Conservation (phyloP, 2,329 filamentous ascomycete species). For the Claviceps pusilla region DNA sequence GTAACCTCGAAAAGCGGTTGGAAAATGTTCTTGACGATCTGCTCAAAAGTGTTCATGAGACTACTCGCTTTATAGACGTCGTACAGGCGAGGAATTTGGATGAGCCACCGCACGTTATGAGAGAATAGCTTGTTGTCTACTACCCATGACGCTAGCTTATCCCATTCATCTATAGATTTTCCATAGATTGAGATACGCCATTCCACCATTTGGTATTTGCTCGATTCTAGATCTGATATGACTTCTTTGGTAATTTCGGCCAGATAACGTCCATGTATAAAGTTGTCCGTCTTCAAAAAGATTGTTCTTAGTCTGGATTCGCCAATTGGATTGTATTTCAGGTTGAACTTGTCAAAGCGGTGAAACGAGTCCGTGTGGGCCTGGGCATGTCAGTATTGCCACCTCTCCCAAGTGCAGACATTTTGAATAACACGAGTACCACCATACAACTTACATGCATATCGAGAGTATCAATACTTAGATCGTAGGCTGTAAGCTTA, state of each 20-base stretch:
- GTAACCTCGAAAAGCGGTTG: conserved; percentile 91
- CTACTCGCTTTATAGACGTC: conserved; percentile 87
- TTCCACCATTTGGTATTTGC: conserved; percentile 99
- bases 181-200: conserved; percentile 98
- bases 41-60: conserved; percentile 77
- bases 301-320: conserved; percentile 95
- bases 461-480: conserved; percentile 95
- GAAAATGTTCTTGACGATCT: conserved; percentile 83
- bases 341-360: conserved; percentile 97
- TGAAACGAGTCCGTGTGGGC: conserved; percentile 97
- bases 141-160: conserved; percentile 93
- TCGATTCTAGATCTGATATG: conserved; percentile 89
- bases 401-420: not conserved
- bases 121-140: conserved; percentile 97
- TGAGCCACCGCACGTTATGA: conserved; percentile 91
- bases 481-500: conserved; percentile 89
- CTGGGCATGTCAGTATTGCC: conserved; percentile 22
- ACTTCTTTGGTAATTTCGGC: conserved; percentile 98
- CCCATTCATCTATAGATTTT: conserved; percentile 84
- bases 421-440: not conserved
- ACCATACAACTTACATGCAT: conserved; percentile 62
- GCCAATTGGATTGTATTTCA: conserved; percentile 96
- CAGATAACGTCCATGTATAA: conserved; percentile 86
- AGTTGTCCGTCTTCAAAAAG: conserved; percentile 96
- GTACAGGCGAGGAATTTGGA: conserved; percentile 86